Evolutionary conservation across 768 basidiomycete genomes (phyloP).

Genomic region (Naganishia randhawae): DNA sequence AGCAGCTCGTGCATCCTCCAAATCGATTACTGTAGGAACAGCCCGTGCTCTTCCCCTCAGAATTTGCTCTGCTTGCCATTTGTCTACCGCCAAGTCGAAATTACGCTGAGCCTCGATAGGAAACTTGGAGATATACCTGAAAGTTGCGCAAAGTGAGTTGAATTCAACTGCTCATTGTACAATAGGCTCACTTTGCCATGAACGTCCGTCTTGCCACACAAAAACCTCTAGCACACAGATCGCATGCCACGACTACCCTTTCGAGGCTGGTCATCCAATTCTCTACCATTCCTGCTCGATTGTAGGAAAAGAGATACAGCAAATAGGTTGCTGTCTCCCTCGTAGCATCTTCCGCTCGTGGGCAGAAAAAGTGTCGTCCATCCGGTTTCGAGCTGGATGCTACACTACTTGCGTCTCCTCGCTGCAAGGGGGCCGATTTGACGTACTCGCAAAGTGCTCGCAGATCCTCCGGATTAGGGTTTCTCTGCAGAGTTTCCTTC

Average conservation of each 20-base stretch:
- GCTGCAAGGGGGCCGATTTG: constrained; percentile 24
- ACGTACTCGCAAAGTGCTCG: constrained; percentile 40
- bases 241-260: constrained; percentile 62
- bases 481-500: constrained; percentile 33
- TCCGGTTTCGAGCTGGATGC: background rate
- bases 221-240: constrained; percentile 66
- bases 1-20: too few species aligned
- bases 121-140: constrained; percentile 73
- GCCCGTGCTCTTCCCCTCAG: constrained; percentile 26
- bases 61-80: constrained; percentile 65
- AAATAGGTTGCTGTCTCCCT: constrained; percentile 69
- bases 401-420: background rate
- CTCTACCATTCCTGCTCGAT: constrained; percentile 56
- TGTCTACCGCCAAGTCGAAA: constrained; percentile 65
- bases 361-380: background rate
- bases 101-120: constrained; percentile 54
- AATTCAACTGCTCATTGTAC: background rate
- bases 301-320: constrained; percentile 75
- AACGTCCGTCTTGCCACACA: constrained; percentile 65
- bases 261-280: constrained; percentile 63
- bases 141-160: constrained; percentile 12
- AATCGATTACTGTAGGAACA: background rate
- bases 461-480: constrained; percentile 40
- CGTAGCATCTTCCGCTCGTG: constrained; percentile 1
- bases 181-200: constrained; percentile 63